A percentile compares a stretch with the other conserved stretches of the same genome.
Conservation (phyloP, 2,329 filamentous ascomycete species). For the Fusarium ramigenum region DNA sequence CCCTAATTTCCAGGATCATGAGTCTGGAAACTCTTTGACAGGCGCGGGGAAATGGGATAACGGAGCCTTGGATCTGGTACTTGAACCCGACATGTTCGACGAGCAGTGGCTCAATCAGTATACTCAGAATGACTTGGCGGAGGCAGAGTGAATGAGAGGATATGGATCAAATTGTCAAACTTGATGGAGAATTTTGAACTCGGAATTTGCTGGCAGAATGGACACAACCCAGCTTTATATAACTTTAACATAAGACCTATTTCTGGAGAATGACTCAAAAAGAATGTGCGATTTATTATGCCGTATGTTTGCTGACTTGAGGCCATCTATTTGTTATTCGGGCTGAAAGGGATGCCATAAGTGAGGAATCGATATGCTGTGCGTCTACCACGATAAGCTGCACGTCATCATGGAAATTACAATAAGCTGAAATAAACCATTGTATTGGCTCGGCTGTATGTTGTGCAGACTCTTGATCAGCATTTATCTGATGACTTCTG, state of each 20-base stretch:
- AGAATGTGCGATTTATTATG: not conserved
- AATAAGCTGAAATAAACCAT: not conserved
- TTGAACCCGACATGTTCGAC: not conserved
- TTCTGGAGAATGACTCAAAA: not conserved
- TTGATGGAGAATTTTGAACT: not conserved
- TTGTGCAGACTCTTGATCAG: not conserved
- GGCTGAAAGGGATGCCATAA: not conserved
- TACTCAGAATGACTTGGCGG: not conserved
- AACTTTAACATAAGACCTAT: fast-evolving
- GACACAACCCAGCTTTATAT: not conserved
- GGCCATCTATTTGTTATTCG: not conserved
- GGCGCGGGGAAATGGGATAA: not conserved
- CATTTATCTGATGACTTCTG: not conserved
- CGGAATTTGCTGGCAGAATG: not conserved
- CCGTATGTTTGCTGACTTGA: not conserved
- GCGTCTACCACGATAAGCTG: not conserved
- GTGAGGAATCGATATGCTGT: not conserved
- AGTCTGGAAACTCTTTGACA: not conserved
- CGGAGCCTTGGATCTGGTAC: fast-evolving
- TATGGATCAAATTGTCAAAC: not conserved
- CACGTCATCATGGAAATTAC: not conserved
- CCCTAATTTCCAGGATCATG: not conserved
- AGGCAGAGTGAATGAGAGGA: fast-evolving
- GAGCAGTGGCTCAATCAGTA: not conserved
- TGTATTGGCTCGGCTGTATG: not conserved